phyloP scores from a whole-genome alignment of 1,139 yeast genomes.

The Tardiomyces digboiensis region DNA sequence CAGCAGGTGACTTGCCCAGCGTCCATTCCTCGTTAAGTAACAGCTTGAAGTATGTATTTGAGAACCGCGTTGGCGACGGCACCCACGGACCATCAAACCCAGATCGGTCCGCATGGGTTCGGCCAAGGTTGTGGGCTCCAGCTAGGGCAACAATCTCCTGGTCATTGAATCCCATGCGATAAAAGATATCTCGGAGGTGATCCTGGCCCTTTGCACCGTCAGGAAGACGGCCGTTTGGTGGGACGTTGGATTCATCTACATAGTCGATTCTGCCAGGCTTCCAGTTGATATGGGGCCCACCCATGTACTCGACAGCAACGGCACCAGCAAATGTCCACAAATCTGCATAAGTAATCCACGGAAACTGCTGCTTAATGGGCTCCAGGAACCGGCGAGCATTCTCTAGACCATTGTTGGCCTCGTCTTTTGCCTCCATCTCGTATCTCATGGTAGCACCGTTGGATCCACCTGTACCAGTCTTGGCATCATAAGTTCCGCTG shows the following conservation, averaged over 20 bases:
- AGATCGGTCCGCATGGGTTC: constrained; percentile 45
- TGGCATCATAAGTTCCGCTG: constrained; percentile 52
- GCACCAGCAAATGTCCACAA: constrained; percentile 60
- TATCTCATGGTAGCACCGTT: constrained; percentile 61
- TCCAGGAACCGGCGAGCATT: constrained; percentile 47
- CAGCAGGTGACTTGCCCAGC: constrained; percentile 39
- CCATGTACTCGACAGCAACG: constrained; percentile 50
- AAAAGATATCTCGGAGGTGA: constrained; percentile 46
- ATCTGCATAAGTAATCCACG: constrained; percentile 55
- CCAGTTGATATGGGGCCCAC: constrained; percentile 53
- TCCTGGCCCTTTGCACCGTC: constrained; percentile 43
- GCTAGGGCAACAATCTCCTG: constrained; percentile 53
- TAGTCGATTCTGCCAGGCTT: constrained; percentile 55
- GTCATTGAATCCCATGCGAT: constrained; percentile 54
- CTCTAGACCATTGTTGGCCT: constrained; percentile 55
- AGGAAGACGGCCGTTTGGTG: constrained; percentile 56
- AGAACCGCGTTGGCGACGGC: constrained; percentile 70
- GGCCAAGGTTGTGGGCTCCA: constrained; percentile 59
- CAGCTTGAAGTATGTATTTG: constrained; percentile 46
- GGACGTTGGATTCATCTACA: constrained; percentile 39
- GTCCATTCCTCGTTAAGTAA: constrained; percentile 72
- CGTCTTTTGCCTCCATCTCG: constrained; percentile 33
- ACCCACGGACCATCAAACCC: constrained; percentile 98
- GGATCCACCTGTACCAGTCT: constrained; percentile 52
- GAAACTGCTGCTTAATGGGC: constrained; percentile 45